Evolutionary conservation across 345 rosid genomes (phyloP), one percentile per base, ranked within the genome.

Genomic region (Brassica juncea): DNA sequence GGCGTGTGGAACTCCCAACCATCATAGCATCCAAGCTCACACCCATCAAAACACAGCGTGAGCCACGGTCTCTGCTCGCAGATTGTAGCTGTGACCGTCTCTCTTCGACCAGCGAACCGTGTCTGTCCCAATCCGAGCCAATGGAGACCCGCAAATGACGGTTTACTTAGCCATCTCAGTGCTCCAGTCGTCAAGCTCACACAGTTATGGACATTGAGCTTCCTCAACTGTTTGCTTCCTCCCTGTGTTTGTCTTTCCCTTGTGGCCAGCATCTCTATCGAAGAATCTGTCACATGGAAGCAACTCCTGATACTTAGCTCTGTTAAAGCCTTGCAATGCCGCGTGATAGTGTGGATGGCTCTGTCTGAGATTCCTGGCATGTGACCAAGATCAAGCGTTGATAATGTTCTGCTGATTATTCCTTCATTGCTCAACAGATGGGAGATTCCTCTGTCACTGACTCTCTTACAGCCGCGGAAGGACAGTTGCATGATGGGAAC

Each of bases 11-110:
- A 84, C 31, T 85, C 85, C 95, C 92, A 90, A 66, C 91, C 90
- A 81, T 86, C 90, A 74, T 70, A 82, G 77, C 89, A 91, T 77
- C 92, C 91, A 77, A 89, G 86, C 84, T 89, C 93, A 70, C 96
- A 91, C 58, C 93, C 92, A 75, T 81, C 86, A 11, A 78, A 73
- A 57, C 96, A 89, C 59, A 91, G 2, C 1, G 92, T 87, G 64
- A 91, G 78, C 91, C 89, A 89, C 31, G 90, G 90, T 12, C 90
- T 81, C 52, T 86, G 84, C 61, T 57, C 30, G 2, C 70, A 64
- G 23, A 86, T 74, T 34, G 69, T 76, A 11, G 67, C 39, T 7
- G 82, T 77, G 3, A 76, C 77, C 9, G 68, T 16, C 34, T 82
- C 80, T 57, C 76, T 81, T 28, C 82, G 69, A 27, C 81, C 73